Conservation (phyloP, 2,329 filamentous ascomycete genomes). For the Ophiostoma australiae region DNA sequence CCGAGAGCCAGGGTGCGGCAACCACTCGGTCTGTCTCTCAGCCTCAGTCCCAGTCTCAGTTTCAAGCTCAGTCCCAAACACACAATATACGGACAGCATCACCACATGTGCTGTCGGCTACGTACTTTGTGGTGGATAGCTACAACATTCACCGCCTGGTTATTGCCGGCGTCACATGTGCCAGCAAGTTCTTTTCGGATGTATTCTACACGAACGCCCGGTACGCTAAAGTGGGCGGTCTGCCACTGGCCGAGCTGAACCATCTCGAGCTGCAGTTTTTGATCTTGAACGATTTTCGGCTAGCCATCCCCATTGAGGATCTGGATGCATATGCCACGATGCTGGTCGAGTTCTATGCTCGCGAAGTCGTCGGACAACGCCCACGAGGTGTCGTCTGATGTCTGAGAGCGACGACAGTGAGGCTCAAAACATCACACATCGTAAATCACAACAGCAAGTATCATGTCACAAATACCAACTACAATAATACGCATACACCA, state of each 20-base stretch:
- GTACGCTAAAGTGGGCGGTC: slow-evolving; percentile 97
- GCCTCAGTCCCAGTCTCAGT: neutral
- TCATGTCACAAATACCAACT: neutral
- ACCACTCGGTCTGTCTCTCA: neutral
- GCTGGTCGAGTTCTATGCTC: slow-evolving; percentile 95
- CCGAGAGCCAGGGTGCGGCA: neutral
- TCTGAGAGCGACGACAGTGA: neutral
- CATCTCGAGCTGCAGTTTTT: slow-evolving; percentile 95
- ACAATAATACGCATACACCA: neutral
- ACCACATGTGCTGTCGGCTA: slow-evolving; percentile 34
- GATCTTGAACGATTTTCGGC: slow-evolving; percentile 89
- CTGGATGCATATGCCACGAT: slow-evolving; percentile 96
- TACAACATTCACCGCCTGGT: slow-evolving; percentile 97
- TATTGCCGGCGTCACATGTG: slow-evolving; percentile 94
- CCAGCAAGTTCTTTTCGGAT: slow-evolving; percentile 98
- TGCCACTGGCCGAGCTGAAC: slow-evolving; percentile 88
- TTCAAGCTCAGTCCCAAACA: neutral
- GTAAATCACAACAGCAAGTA: neutral
- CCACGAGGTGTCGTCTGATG: slow-evolving; percentile 22
- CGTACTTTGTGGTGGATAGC: slow-evolving; percentile 90
- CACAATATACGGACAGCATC: neutral
- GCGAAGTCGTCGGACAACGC: slow-evolving; percentile 65
- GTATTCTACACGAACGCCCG: slow-evolving; percentile 98
- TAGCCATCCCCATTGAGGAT: slow-evolving; percentile 89
- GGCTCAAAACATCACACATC: neutral